Conservation (phyloP, 352 stramenopile species). For the Globisporangium paroecandrum region DNA sequence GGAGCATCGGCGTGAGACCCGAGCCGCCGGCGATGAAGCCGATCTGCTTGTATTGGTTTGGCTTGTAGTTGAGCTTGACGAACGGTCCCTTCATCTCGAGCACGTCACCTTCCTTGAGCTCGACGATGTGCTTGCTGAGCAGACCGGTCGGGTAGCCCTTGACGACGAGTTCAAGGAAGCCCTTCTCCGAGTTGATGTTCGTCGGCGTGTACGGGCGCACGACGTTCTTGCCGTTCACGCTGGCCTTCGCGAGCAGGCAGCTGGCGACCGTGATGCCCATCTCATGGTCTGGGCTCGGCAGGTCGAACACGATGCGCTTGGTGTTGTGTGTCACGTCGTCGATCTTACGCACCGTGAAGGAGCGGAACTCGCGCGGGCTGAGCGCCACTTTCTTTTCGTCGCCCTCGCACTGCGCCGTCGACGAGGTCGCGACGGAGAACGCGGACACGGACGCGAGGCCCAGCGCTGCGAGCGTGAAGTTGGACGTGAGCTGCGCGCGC, state of each 20-base stretch:
- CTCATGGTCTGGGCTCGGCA: conserved; percentile 51
- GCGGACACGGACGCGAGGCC: conserved; percentile 39
- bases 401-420: conserved; percentile 18
- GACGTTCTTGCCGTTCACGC: conserved; percentile 72
- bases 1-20: conserved; percentile 89
- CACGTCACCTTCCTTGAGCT: conserved; percentile 78
- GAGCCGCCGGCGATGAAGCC: conserved; percentile 89
- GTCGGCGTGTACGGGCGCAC: conserved; percentile 87
- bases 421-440: conserved; percentile 20
- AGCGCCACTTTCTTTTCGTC: conserved; percentile 48
- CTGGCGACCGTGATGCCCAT: conserved; percentile 64
- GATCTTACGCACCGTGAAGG: conserved; percentile 72
- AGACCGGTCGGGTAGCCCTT: conserved; percentile 86
- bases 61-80: conserved; percentile 78
- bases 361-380: conserved; percentile 57
- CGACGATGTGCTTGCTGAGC: conserved; percentile 85
- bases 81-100: conserved; percentile 91
- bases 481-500: conserved; percentile 32
- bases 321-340: conserved; percentile 75
- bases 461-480: conserved; percentile 30
- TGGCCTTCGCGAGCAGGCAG: conserved; percentile 61
- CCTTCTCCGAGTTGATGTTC: conserved; percentile 81
- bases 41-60: conserved; percentile 89
- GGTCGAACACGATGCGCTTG: conserved; percentile 71
- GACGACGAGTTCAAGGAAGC: conserved; percentile 85